A percentile compares a stretch with the other conserved stretches of the same genome.
Evolutionary conservation across 2,329 filamentous ascomycete species (phyloP).

Genomic region (Cladosporium sp.): DNA sequence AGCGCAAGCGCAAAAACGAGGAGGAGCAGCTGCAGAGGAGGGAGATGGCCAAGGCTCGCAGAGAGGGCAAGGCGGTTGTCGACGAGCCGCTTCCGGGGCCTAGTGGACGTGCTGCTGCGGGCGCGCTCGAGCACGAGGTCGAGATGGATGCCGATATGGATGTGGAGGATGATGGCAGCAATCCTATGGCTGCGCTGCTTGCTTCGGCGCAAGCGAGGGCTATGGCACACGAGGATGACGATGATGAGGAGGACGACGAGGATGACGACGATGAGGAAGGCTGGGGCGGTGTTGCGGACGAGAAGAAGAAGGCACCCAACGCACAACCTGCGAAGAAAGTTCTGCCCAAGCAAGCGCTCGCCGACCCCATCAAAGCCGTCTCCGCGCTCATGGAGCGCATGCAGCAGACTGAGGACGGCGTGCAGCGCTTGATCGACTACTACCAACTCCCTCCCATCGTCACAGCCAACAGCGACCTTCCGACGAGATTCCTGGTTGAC

Average conservation of each 20-base stretch:
- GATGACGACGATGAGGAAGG: conserved; percentile 46
- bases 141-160: conserved; percentile 47
- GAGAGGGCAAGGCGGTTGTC: conserved; percentile 31
- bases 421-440: conserved; percentile 73
- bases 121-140: conserved; percentile 45
- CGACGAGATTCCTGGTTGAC: conserved; percentile 89
- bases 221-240: conserved; percentile 59
- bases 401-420: conserved; percentile 65
- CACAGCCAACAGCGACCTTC: conserved; percentile 64
- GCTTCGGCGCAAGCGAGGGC: conserved; percentile 79
- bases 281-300: conserved; percentile 15
- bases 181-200: conserved; percentile 88
- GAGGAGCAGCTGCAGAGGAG: conserved; percentile 70
- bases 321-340: conserved; percentile 54
- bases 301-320: conserved; percentile 10
- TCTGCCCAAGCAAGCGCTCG: conserved; percentile 88
- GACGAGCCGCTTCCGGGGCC: conserved; percentile 29
- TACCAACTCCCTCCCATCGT: conserved; percentile 83
- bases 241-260: conserved; percentile 55
- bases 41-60: conserved; percentile 59
- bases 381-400: conserved; percentile 78
- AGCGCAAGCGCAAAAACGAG: conserved; percentile 73
- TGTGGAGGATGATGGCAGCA: conserved; percentile 62
- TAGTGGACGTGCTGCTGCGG: conserved; percentile 38
- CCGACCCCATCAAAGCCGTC: conserved; percentile 86